Base-by-base conservation (phyloP, 1,284 basidiomycete genomes). In the Leccinum subrobustum region DNA sequence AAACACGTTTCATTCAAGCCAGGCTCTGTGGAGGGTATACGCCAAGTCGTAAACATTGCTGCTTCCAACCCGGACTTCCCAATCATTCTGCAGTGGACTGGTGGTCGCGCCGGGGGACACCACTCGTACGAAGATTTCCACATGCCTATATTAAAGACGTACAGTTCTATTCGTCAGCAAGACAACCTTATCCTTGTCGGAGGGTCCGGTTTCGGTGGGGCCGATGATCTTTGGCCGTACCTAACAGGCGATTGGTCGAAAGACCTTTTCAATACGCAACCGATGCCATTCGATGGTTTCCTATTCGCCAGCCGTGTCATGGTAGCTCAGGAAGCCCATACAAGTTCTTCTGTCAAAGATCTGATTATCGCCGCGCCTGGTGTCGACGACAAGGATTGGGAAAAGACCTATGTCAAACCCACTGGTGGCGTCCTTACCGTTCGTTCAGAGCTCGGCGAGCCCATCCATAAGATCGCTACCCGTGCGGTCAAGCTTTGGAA, bases 221-320 rank as follows among this genome's bases (percentile, higher is more conserved):
- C 93, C 12, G 95, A 97, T 57, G 96, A 98, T 73, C 85, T 97
- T 62, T 99, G 94, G 93, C 96, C 96, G 0, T 99, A 98, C 79
- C 83, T 99, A 58, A 93, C 90, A 58, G 97, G 97, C 71, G 93
- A 98, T 71, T 98, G 96, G 97, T 92, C 93, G 4, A 83, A 88
- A 64, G 80, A 89, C 63, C 78, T 81, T 69, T 98, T 91, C 72
- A 89, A 87, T 61, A 82, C 90, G 51, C 93, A 98, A 77, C 90
- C 92, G n/a, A 99, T 99, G 97, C 96, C 96, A 2, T 98, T 96
- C 79, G 96, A 98, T 69, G 97, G 96, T 62, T 95, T 97, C 79
- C 83, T 99, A 56, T 97, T 96, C 72, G 97, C 91, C 14, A 93
- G 91, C 70, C 91, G 97, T 64, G 95, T 98, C 74, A 98, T 99